Percentiles rank a stretch among this genome's conserved stretches.
Conservation (phyloP, 1,284 basidiomycete genomes). For the Leccinum fuscescens region DNA sequence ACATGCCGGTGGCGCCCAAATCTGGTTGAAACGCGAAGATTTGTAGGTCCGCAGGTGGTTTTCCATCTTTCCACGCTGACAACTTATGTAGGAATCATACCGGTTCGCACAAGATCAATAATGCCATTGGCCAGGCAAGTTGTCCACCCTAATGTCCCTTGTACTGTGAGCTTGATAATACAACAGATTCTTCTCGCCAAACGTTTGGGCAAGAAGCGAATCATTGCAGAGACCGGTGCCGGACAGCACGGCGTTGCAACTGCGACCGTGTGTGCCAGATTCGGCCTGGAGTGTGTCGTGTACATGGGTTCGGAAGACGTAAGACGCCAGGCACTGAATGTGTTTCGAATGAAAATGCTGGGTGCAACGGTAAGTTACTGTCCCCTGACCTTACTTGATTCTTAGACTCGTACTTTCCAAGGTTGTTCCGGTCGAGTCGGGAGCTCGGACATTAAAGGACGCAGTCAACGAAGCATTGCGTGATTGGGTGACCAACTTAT, state of each 20-base stretch:
- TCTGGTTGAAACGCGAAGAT: constrained; percentile 99
- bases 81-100: constrained; percentile 76
- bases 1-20: constrained; percentile 69
- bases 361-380: constrained; percentile 71
- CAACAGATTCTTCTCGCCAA: constrained; percentile 85
- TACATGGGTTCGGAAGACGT: constrained; percentile 99
- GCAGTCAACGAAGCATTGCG: constrained; percentile 96
- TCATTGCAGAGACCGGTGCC: constrained; percentile 98
- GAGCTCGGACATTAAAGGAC: constrained; percentile 95
- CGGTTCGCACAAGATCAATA: constrained; percentile 97
- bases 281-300: constrained; percentile 92
- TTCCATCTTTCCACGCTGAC: constrained; percentile 4
- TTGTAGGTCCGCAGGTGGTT: constrained; percentile 49
- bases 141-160: not conserved
- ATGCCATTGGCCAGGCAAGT: constrained; percentile 83
- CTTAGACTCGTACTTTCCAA: constrained; percentile 30
- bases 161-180: not conserved
- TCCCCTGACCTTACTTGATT: not conserved
- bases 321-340: constrained; percentile 91
- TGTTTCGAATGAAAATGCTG: constrained; percentile 97
- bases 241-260: constrained; percentile 99
- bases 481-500: constrained; percentile 97
- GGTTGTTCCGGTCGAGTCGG: constrained; percentile 93
- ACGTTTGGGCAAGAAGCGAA: constrained; percentile 91
- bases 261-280: constrained; percentile 96